Conservation (phyloP, 2,329 filamentous ascomycete genomes). For the Aspergillus proliferans region DNA sequence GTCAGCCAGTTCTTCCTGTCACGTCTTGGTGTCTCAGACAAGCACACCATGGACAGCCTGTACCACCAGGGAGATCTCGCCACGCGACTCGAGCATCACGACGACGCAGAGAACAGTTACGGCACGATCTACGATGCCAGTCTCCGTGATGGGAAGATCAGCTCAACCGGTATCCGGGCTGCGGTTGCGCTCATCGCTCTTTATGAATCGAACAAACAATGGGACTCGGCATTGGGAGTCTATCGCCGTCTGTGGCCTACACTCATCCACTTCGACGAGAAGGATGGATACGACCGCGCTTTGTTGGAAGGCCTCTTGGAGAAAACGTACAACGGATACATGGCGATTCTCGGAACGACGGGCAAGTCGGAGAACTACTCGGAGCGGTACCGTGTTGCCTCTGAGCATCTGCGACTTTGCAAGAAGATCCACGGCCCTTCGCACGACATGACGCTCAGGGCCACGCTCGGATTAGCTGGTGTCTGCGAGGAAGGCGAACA, state of each 20-base stretch:
- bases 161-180: conserved; percentile 42
- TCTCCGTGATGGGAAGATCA: conserved; percentile 20
- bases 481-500: conserved; percentile 42
- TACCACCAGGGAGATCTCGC: conserved; percentile 45
- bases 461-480: conserved; percentile 37
- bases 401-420: conserved; percentile 45
- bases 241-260: conserved; percentile 45
- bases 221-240: conserved; percentile 42
- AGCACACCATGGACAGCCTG: conserved; percentile 42
- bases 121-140: conserved; percentile 39
- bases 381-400: conserved; percentile 42
- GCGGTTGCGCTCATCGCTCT: conserved; percentile 40
- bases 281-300: conserved; percentile 31
- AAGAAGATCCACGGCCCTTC: conserved; percentile 33
- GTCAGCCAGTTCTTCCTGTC: conserved; percentile 27
- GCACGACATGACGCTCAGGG: conserved; percentile 32
- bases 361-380: conserved; percentile 37
- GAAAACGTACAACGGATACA: conserved; percentile 45
- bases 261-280: conserved; percentile 37
- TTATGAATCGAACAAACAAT: conserved; percentile 42
- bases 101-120: conserved; percentile 37
- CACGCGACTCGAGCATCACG: conserved; percentile 34
- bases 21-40: conserved; percentile 33
- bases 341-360: conserved; percentile 42
- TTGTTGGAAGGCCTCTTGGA: conserved; percentile 37